phyloP scores from a whole-genome alignment of 208 protist genomes.

The Leishmania tarentolae region DNA sequence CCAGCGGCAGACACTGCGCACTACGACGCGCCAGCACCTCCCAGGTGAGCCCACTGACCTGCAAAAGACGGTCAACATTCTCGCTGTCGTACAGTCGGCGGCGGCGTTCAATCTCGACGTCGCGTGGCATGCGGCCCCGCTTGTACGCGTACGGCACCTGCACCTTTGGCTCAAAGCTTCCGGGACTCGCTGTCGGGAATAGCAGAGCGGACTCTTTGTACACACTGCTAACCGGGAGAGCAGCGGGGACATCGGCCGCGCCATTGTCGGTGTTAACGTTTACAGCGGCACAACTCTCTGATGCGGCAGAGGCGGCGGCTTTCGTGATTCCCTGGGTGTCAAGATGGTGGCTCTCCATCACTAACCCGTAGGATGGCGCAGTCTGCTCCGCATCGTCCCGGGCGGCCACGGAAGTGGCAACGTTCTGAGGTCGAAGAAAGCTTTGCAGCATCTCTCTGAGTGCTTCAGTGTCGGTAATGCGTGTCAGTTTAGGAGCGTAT shows the following conservation, averaged over 20 bases:
- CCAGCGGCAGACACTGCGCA: constrained; percentile 84
- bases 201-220: constrained; percentile 81
- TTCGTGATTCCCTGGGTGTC: background rate
- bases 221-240: constrained; percentile 64
- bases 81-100: constrained; percentile 92
- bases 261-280: background rate
- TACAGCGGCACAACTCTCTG: background rate
- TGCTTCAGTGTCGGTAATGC: background rate
- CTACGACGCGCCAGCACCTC: constrained; percentile 62
- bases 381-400: constrained; percentile 1
- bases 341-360: constrained; percentile 21
- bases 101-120: constrained; percentile 95
- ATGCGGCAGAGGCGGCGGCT: background rate
- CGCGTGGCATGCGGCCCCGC: constrained; percentile 89
- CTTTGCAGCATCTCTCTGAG: constrained; percentile 49
- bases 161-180: constrained; percentile 96
- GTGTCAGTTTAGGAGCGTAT: background rate
- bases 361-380: background rate
- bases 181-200: constrained; percentile 75
- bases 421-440: constrained; percentile 49
- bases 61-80: constrained; percentile 78
- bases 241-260: background rate
- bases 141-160: constrained; percentile 92
- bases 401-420: background rate
- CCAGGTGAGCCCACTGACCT: constrained; percentile 70